Evolutionary conservation across 805 yeast species (phyloP), one percentile per base, ranked within the genome.

Genomic region (Metschnikowia bowlesiae): DNA sequence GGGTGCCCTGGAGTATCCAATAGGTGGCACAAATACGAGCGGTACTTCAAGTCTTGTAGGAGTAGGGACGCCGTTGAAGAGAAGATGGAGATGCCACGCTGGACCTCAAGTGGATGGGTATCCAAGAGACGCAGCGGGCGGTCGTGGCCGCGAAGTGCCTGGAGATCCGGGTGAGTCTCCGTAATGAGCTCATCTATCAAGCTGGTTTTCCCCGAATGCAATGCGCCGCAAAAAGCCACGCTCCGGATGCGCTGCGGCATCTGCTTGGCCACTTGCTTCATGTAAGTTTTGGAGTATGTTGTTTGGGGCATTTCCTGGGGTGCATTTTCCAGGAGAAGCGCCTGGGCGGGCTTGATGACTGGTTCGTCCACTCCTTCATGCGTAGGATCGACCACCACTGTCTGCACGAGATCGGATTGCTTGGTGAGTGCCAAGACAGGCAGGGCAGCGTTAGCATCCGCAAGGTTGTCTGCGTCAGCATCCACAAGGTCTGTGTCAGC

Each of bases 1-100:
- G 80, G 78, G 66, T 94, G 98, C 0, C 99, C 99, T 0, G 99
- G 99, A 0, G 96, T 74, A 60, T 95, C 99, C 0, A 89, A 56
- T 0, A 91, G 53, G 60, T 86, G 88, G 18, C 84, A 59, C 0
- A 81, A 79, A 14, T 70, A 66, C 0, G 96, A 84, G 53, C 78
- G 80, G 11, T 64, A 67, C 13, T 67, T 67, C 30, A 80, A 53
- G 60, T 81, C 81, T 0, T 78, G 79, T 13, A 85, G 64, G 6
- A 91, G 63, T 8, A 88, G 57, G 0, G 92, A 71, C 55, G 86
- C 74, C 0, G 89, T 83, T 1, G 84, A 69, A 1, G 85, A 47
- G 58, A 83, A 83, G 13, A 89, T 74, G 1, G 95, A 74, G 6
- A 89, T 55, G 0, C 90, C 91, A 52, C 97, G 70, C 39, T 82